These are phyloP conservation scores for Fraxinus albicans DNA, from an alignment of 305 asterid species.

Conservation along the genomic window DNA sequence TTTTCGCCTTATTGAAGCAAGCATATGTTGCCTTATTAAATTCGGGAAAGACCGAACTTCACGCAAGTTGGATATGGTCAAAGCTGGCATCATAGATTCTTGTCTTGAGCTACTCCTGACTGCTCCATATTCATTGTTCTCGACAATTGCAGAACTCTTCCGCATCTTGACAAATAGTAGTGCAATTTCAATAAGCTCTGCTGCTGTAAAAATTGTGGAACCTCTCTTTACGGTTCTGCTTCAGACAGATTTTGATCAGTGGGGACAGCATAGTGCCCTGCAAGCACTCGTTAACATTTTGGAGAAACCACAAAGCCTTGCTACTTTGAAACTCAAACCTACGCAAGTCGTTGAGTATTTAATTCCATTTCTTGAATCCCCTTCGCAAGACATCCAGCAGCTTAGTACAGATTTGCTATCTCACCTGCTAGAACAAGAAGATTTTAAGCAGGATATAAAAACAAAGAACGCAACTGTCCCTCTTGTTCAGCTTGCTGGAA, in stretches of 20 bases:
- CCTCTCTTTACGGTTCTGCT: conserved; percentile 74
- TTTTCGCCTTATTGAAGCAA: conserved; percentile 69
- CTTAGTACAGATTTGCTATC: conserved; percentile 81
- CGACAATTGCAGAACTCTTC: conserved; percentile 78
- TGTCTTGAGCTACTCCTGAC: conserved; percentile 75
- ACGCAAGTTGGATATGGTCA: conserved; percentile 84
- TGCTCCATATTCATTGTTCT: conserved; percentile 68
- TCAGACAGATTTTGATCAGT: conserved; percentile 61
- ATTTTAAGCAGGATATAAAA: conserved; percentile 73
- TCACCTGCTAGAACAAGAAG: conserved; percentile 76
- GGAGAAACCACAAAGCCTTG: conserved; percentile 82
- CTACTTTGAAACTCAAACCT: conserved; percentile 62
- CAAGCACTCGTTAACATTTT: conserved; percentile 86
- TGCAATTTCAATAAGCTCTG: conserved; percentile 64
- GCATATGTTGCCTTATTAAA: conserved; percentile 74
- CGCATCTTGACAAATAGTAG: conserved; percentile 88
- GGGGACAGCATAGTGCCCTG: conserved; percentile 92
- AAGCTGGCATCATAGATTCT: conserved; percentile 74
- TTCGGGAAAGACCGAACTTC: conserved; percentile 84
- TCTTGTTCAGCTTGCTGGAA: conserved; percentile 79
- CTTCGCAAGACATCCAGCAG: conserved; percentile 83
- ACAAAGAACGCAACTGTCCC: conserved; percentile 71
- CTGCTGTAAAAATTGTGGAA: conserved; percentile 66
- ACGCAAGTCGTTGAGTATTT: conserved; percentile 75
- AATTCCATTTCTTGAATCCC: conserved; percentile 69